Evolutionary conservation across 2,329 filamentous ascomycete species (phyloP), one percentile per base, ranked within the genome.

Genomic region (Didymellaceae sp.): DNA sequence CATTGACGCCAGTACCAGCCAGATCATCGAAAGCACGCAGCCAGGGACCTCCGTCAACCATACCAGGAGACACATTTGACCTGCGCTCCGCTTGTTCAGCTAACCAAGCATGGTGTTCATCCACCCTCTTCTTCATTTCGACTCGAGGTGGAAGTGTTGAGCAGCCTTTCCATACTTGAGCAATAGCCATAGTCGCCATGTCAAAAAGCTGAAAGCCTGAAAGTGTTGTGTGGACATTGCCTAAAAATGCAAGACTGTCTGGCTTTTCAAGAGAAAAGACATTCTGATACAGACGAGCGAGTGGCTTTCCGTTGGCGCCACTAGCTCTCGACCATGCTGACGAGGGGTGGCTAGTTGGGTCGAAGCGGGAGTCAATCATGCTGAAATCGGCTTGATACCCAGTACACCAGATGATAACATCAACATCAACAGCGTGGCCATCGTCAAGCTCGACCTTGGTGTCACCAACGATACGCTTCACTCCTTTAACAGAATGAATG

Each of bases 191-290:
- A 30, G 72, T 65, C 4, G 70, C 72, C 28, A 82, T 63, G 49
- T 81, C 78, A 37, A 59, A 65, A 7, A 58, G 52, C 9, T 57
- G 53, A 26, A 65, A 64, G 3, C 54, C 61, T 14, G 74, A 69
- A 7, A 77, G 61, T 10, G 70, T 67, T 17, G 74, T 71, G 53
- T 55, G 75, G 45, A 66, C 72, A 70, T 39, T 68, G 66, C 34
- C 74, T 62, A 51, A 11, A 41, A 79, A 74, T 0, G 76, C 80
- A 4, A 81, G 67, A 7, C 75, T 77, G 8, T 77, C 67, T 3
- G 77, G 75, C 18, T 76, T 62, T 18, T 71, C 61, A 0, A 77
- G 67, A 1, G 78, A 77, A 53, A 81, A 77, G 4, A 80, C 57
- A 56, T 79, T 78, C 30, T 74, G 72, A 44, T 76, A 80, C 1